These are phyloP conservation scores for Vairimorpha ceranae DNA, from an alignment of 371 early-diverging fungal species.

Conservation along the genomic window DNA sequence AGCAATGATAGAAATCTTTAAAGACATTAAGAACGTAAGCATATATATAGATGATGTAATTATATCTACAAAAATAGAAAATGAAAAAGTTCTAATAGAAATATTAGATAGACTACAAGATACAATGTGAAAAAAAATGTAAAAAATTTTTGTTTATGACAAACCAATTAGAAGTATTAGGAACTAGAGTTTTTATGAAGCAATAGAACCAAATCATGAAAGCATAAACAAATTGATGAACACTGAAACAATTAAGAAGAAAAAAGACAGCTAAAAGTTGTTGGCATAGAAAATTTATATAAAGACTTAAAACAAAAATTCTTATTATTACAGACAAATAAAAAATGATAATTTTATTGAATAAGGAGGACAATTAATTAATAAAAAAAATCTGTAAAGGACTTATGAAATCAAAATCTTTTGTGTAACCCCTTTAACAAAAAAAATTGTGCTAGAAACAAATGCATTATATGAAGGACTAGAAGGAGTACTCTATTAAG, in stretches of 20 bases:
- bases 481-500: constrained; percentile 60
- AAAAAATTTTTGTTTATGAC: constrained; percentile 7
- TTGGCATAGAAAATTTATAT: neutral
- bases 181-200: constrained; percentile 2
- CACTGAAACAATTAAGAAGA: no score
- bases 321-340: neutral
- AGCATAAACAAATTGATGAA: no score
- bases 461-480: constrained; percentile 61
- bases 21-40: neutral
- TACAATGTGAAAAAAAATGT: constrained; percentile 16
- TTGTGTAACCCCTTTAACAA: constrained; percentile 39
- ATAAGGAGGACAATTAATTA: neutral
- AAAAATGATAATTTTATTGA: no score
- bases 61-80: neutral
- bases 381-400: no score
- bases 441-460: constrained; percentile 53
- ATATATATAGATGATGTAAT: constrained; percentile 41
- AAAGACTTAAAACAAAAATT: neutral
- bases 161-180: constrained; percentile 10
- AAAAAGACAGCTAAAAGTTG: no score
- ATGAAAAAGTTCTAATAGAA: neutral
- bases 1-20: constrained; percentile 5
- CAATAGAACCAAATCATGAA: neutral
- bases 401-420: neutral
- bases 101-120: neutral